Evolutionary conservation across 805 yeast species (phyloP), one percentile per base, ranked within the genome.

Genomic region (Soucietia sequanensis): DNA sequence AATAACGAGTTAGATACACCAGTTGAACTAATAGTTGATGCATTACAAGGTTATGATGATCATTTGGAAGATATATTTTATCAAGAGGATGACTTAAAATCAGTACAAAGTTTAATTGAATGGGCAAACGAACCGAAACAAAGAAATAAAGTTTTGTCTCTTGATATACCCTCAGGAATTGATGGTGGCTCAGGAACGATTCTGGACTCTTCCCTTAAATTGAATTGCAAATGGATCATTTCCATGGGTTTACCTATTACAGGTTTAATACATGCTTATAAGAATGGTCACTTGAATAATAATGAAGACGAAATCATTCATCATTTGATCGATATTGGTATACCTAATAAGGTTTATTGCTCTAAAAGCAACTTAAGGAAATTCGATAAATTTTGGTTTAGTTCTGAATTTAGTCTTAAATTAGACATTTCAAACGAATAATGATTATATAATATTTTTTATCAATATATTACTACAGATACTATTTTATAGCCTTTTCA

Each of bases 91-190:
- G 81, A 76, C 33, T 44, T 69, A 14, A 48, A 58, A 16, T 47
- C 49, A 15, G 67, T 75, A 7, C 52, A 55, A 19, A 60, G 65
- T 22, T 56, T 86, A 13, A 74, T 86, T 17, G 56, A 61, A 4
- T 89, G 96, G 95, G 75, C 82, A 38, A 84, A 85, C 46, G 56
- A 54, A 21, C 64, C 68, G 6, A 52, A 55, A 10, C 65, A 60
- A 34, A 54, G 52, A 33, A 58, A 71, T 5, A 70, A 73, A 24
- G 62, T 74, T 7, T 49, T 85, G 62, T 84, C 95, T 0, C 53
- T 89, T 18, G 95, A 88, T 51, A 75, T 85, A 18, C 90, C 95
- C 4, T 75, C 89, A 1, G 96, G 96, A 4, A 65, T 83, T 26
- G 95, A 86, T 50, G 81, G 89, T 6, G 86, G 93, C 4, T 77